These are phyloP conservation scores for Neofusicoccum parvum DNA, from an alignment of 2,329 filamentous ascomycete genomes.

Conservation along the genomic window DNA sequence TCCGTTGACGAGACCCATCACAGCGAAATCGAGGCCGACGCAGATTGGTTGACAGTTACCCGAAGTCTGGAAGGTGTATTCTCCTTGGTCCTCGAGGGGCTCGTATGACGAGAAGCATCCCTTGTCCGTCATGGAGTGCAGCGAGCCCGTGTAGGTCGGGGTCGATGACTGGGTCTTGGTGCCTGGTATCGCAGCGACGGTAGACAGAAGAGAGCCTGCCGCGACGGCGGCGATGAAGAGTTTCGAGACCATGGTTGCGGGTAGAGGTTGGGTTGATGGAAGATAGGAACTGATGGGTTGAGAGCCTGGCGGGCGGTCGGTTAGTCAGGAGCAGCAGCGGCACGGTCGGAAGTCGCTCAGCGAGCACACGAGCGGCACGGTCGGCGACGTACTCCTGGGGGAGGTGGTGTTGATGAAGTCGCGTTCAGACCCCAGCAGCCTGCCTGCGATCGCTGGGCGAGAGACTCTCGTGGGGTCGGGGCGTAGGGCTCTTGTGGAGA, in stretches of 20 bases:
- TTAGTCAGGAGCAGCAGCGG: conserved; percentile 11
- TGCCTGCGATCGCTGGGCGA: conserved; percentile 15
- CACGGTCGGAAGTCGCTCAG: conserved; percentile 8
- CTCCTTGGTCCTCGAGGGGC: conserved; percentile 52
- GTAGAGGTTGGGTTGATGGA: conserved; percentile 9
- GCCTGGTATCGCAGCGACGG: conserved; percentile 29
- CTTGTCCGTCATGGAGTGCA: conserved; percentile 35
- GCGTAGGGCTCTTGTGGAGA: not conserved
- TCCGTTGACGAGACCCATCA: conserved; percentile 65
- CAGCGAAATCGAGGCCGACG: conserved; percentile 49
- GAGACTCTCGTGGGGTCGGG: not conserved
- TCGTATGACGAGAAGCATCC: conserved; percentile 56
- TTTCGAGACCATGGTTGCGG: conserved; percentile 37
- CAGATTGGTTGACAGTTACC: conserved; percentile 60
- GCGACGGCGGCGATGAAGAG: conserved; percentile 34
- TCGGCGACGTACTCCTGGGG: not conserved
- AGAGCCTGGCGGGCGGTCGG: not conserved
- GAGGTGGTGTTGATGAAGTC: conserved; percentile 5
- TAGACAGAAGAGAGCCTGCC: conserved; percentile 35
- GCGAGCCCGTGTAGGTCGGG: conserved; percentile 33
- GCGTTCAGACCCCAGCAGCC: conserved; percentile 14
- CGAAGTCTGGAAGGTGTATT: conserved; percentile 55
- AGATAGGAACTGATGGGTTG: not conserved
- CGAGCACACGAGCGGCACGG: not conserved
- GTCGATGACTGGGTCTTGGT: conserved; percentile 29